phyloP scores from a whole-genome alignment of 208 protist genomes.

The Leishmania braziliensis region DNA sequence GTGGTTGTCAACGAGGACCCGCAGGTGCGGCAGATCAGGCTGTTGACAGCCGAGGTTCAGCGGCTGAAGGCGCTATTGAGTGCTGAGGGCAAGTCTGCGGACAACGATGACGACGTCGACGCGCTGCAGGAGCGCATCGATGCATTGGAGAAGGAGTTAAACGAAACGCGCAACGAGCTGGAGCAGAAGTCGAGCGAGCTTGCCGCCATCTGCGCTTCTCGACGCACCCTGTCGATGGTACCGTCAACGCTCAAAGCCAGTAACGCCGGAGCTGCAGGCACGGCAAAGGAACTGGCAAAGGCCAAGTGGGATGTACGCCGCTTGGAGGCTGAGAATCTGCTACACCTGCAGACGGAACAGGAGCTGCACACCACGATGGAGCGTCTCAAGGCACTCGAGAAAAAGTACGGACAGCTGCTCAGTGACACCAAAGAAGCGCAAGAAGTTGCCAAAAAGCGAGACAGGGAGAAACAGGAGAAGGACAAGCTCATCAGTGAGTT shows the following conservation, averaged over 20 bases:
- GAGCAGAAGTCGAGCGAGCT: slow-evolving; percentile 44
- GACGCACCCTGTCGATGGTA: neutral
- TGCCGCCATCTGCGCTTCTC: slow-evolving; percentile 28
- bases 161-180: slow-evolving; percentile 39
- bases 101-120: slow-evolving; percentile 47
- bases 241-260: slow-evolving; percentile 26
- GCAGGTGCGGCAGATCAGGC: slow-evolving; percentile 75
- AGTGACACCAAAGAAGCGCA: slow-evolving; percentile 17
- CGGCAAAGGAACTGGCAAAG: slow-evolving; percentile 42
- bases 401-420: slow-evolving; percentile 17
- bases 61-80: slow-evolving; percentile 58
- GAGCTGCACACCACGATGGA: slow-evolving; percentile 31
- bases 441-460: slow-evolving; percentile 9
- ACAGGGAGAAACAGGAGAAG: slow-evolving; percentile 19
- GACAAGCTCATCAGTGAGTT: slow-evolving; percentile 26
- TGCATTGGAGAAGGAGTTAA: slow-evolving; percentile 43
- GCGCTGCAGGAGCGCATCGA: slow-evolving; percentile 50
- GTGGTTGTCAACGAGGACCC: slow-evolving; percentile 93
- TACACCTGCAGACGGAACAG: slow-evolving; percentile 34
- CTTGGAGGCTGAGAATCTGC: slow-evolving; percentile 38
- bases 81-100: slow-evolving; percentile 38
- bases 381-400: slow-evolving; percentile 23
- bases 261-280: slow-evolving; percentile 23
- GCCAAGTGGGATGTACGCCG: slow-evolving; percentile 34
- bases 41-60: slow-evolving; percentile 71